Evolutionary conservation across 202 grass and related monocot species (phyloP).

Genomic region (Saccharum hybrid): DNA sequence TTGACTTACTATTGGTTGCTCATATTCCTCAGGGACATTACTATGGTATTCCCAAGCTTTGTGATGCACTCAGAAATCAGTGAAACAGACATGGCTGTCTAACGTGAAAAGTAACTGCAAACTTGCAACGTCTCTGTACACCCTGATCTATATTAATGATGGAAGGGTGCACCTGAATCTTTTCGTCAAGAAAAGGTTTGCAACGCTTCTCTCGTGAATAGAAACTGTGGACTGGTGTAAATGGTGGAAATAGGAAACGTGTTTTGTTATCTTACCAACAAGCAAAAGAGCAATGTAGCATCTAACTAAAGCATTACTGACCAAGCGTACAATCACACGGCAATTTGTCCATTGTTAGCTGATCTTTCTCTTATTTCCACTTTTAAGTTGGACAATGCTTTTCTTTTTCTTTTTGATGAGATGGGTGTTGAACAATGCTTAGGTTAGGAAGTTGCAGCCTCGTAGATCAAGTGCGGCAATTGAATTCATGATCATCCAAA

Average conservation of each 20-base stretch:
- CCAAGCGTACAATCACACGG: not conserved
- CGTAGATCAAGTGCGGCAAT: not conserved
- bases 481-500: not conserved
- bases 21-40: constrained; percentile 45
- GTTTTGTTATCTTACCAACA: not conserved
- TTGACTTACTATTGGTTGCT: not conserved
- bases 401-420: not conserved
- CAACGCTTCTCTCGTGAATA: not conserved
- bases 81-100: constrained; percentile 41
- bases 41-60: constrained; percentile 52
- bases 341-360: not conserved
- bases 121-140: constrained; percentile 3
- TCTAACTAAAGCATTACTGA: constrained; percentile 15
- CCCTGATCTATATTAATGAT: not conserved
- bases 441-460: not conserved
- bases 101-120: constrained; percentile 13
- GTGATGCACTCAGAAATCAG: constrained; percentile 50
- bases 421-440: not conserved
- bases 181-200: not conserved
- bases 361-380: not conserved
- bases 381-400: not conserved
- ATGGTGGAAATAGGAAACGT: not conserved
- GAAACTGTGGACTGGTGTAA: not conserved
- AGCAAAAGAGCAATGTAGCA: not conserved
- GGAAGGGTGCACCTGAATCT: not conserved